Evolutionary conservation across 192 early-diverging fungal species (phyloP).

Genomic region (Gigaspora rosea): DNA sequence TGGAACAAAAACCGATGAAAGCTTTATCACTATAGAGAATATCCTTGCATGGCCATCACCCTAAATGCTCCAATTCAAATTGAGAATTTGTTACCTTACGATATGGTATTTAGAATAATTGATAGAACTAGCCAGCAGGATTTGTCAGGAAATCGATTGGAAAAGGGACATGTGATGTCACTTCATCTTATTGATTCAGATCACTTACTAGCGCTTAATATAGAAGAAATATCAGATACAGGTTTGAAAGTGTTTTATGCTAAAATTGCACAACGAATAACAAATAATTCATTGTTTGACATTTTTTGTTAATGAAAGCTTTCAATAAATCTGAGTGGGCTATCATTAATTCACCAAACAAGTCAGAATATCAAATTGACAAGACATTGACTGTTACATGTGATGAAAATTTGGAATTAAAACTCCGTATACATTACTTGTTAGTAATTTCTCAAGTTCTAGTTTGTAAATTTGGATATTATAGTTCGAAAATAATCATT

Average conservation of each 20-base stretch:
- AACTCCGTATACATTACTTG: slow-evolving; percentile 62
- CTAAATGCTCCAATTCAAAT: slow-evolving; percentile 81
- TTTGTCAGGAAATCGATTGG: slow-evolving; percentile 54
- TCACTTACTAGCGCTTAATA: slow-evolving; percentile 73
- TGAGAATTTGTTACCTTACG: slow-evolving; percentile 94
- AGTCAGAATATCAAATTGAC: slow-evolving; percentile 78
- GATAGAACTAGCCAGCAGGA: slow-evolving; percentile 74
- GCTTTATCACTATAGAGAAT: slow-evolving; percentile 36
- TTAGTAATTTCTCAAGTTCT: slow-evolving; percentile 32
- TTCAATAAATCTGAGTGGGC: slow-evolving; percentile 78
- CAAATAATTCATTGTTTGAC: not conserved
- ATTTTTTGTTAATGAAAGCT: slow-evolving; percentile 37
- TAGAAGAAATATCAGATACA: slow-evolving; percentile 70
- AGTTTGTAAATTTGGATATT: not conserved
- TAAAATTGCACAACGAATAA: not conserved
- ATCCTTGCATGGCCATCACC: slow-evolving; percentile 80
- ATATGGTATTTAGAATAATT: slow-evolving; percentile 75
- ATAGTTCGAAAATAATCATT: not conserved
- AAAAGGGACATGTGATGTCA: slow-evolving; percentile 70
- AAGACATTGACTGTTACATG: slow-evolving; percentile 72
- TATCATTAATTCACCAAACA: slow-evolving; percentile 81
- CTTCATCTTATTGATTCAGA: slow-evolving; percentile 85
- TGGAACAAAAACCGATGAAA: too few species aligned
- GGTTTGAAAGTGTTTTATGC: slow-evolving; percentile 33
- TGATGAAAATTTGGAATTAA: slow-evolving; percentile 61